Evolutionary conservation across 1,139 yeast species (phyloP).

Genomic region (Entelexis paramagnoliae): DNA sequence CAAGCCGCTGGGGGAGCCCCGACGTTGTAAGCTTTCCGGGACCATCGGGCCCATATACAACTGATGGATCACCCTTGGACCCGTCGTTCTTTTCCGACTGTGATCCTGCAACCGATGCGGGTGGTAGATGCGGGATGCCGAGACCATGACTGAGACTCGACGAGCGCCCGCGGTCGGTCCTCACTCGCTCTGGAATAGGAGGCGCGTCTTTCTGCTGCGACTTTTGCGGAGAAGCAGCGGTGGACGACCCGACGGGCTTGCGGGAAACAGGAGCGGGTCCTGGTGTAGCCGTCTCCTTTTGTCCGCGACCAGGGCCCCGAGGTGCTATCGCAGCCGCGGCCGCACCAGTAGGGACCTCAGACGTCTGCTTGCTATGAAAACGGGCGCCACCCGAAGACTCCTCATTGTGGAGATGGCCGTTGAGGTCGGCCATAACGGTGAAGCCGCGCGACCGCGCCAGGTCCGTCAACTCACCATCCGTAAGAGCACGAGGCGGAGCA

Average conservation of each 20-base stretch:
- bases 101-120: background rate
- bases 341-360: background rate
- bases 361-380: background rate
- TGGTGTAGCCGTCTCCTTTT: background rate
- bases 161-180: background rate
- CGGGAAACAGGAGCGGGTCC: background rate
- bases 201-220: background rate
- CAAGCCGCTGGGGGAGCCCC: background rate
- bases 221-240: background rate
- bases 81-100: background rate
- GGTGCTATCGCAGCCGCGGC: background rate
- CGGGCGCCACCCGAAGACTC: background rate
- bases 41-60: background rate
- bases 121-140: background rate
- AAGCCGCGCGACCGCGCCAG: background rate
- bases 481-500: background rate
- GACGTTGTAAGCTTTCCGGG: background rate
- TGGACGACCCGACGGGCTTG: background rate
- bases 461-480: background rate
- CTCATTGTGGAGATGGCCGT: background rate
- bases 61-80: background rate
- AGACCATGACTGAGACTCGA: background rate
- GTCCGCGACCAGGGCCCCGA: background rate
- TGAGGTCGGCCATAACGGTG: background rate
- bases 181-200: background rate